Evolutionary conservation across 768 basidiomycete species (phyloP), one percentile per base, ranked within the genome.

Genomic region (Podaxis carcinomalis): DNA sequence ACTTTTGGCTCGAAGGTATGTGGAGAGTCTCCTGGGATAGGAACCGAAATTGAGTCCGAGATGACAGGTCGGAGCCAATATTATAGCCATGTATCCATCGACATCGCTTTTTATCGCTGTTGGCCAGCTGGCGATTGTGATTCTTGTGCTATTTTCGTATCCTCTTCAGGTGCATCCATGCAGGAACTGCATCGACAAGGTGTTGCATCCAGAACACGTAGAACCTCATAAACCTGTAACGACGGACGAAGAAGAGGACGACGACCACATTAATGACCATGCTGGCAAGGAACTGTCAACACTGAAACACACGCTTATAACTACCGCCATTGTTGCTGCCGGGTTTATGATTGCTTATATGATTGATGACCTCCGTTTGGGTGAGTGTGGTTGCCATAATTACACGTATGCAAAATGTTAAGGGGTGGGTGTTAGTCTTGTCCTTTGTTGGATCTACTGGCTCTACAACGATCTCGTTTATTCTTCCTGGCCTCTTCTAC

Each of bases 381-480:
- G 92, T 89, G 67, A 66, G 86, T 66, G 19, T 37, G 32, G 5
- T 14, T 16, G 4, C 35, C n/a, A 23, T 11, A 28, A 21, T 21
- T 54, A 52, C 59, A 65, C 57, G 63, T 57, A 39, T 10, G 39
- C 37, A 52, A 37, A 25, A 13, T 2, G 36, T 39, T 32, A 14
- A 50, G 55, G 51, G 36, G 4, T 54, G 57, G 36, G 63, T 58
- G 55, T 27, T 68, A 93, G 96, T 98, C 13, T 80, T 98, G 36
- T 93, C 94, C 3, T 97, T 99, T 70, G 96, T 99, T 39, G 97
- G 97, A 1, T 89, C 94, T 23, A 98, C 95, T 0, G 97, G 97
- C 11, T 96, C 93, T 13, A 97, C 95, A 25, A 96, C 95, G 19
- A 93, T 98, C 61, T 95, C 93, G 1, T 98, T 98, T 75, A 97